Evolutionary conservation across 805 yeast genomes (phyloP), one percentile per base, ranked within the genome.

Genomic region (Ogataea parapolymorpha): DNA sequence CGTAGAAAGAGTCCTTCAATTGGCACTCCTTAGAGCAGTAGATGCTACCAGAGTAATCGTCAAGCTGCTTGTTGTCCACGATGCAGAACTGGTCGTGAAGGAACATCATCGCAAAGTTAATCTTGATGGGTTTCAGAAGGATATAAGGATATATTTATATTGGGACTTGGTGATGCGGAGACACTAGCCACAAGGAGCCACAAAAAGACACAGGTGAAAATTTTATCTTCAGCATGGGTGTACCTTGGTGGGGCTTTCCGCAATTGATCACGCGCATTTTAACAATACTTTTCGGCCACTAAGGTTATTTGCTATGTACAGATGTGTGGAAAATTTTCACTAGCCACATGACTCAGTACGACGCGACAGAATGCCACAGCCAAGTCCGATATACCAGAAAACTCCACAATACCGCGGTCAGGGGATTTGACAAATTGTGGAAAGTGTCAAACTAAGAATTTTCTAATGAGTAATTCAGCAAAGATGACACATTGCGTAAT

Each of bases 71-170:
- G 48, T 42, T 51, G 36, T 53, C 57, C 30, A 53, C 50, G 40
- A 53, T 51, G 52, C 57, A 53, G 28, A 48, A 49, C 11, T 49
- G 47, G 35, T 53, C 57, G 37, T 53, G 57, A 32, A 37, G 48
- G 29, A 53, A 53, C 28, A 53, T 32, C 22, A 20, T 41, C 40
- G 18, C 31, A 32, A n/a, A 17, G 26, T 22, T 22, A 18, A n/a
- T 20, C 23, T 7, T 17, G 6, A 11, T 13, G 14, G 14, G n/a
- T 23, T 32, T 37, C 17, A 13, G 32, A 20, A 20, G 25, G 39
- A 15, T 14, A 31, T 8, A 14, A 22, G 17, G 39, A 18, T 25
- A 34, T 37, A 37, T 37, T 33, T 42, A 42, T 42, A 42, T 17
- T 22, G 23, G 34, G 13, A 16, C 26, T 23, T 10, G 11, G n/a